These are phyloP conservation scores for Candida easanensis DNA, from an alignment of 805 yeast genomes.

Conservation along the genomic window DNA sequence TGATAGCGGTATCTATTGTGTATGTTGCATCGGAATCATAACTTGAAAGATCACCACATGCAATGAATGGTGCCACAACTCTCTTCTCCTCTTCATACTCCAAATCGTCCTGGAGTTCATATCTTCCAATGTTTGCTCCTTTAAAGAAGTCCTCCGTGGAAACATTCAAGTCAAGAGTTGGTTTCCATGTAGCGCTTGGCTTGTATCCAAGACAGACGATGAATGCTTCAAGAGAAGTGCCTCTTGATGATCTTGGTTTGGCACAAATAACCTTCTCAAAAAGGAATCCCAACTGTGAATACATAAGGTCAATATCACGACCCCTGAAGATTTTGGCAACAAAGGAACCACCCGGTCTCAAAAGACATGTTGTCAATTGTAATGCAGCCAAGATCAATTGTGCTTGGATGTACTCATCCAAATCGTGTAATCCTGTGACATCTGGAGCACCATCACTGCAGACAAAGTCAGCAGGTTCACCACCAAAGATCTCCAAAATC, in stretches of 20 bases:
- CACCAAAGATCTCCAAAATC: constrained; percentile 81
- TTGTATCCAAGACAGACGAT: constrained; percentile 86
- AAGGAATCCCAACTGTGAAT: constrained; percentile 84
- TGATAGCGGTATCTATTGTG: constrained; percentile 34
- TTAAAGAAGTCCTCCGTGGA: constrained; percentile 85
- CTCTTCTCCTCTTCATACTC: constrained; percentile 59
- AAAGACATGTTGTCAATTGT: constrained; percentile 84
- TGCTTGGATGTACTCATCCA: constrained; percentile 96
- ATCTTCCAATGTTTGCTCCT: constrained; percentile 55
- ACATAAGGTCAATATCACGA: constrained; percentile 88
- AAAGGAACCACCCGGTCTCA: constrained; percentile 87
- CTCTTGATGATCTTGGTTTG: constrained; percentile 93
- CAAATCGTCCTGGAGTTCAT: constrained; percentile 44
- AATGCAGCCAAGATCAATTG: constrained; percentile 89
- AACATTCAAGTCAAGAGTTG: constrained; percentile 49
- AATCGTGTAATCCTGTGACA: constrained; percentile 94
- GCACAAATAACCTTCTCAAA: constrained; percentile 91
- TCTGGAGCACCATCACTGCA: constrained; percentile 99
- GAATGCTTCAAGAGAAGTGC: constrained; percentile 91
- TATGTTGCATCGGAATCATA: constrained; percentile 97
- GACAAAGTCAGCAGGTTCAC: constrained; percentile 91
- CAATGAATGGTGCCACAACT: constrained; percentile 83
- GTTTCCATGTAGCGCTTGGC: constrained; percentile 84
- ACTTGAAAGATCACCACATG: constrained; percentile 88
- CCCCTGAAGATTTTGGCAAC: constrained; percentile 97